Evolutionary conservation across 768 basidiomycete genomes (phyloP), one percentile per base, ranked within the genome.

Genomic region (Tulasnella sp.): DNA sequence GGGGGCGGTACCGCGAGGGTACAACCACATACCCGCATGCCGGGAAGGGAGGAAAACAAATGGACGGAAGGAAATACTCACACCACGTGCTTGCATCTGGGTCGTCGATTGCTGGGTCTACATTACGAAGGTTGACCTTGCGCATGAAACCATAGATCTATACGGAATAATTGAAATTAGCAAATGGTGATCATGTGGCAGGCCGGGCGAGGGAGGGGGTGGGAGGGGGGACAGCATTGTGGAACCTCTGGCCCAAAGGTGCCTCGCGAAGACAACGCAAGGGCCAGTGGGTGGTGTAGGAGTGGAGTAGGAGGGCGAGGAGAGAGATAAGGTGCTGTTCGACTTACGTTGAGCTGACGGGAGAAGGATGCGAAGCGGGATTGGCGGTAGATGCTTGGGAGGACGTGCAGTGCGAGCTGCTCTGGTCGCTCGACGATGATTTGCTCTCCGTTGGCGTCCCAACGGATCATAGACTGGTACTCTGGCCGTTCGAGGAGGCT

Each of bases 91-190:
- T 96, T 19, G 95, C 96, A 87, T 98, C 96, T 81, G 95, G 95
- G 87, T 97, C 96, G 86, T 94, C 93, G 82, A 96, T 96, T 81
- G 94, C 94, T 81, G 94, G 94, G 88, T 97, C 95, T 85, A 96
- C 93, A 87, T 97, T 96, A 85, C 94, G 93, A 83, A 97, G 89
- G 88, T 96, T 97, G 85, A 97, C 94, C 86, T 97, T 97, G 86
- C 96, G 95, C 94, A 97, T 97, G 88, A 96, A 98, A 82, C 96
- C 96, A 88, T 98, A 98, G 86, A 98, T 98, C 96, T 97, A 83
- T 79, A 58, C 10, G 58, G n/a, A 72, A 79, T 68, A 48, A 62
- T 78, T 39, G 79, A 6, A 27, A 68, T 68, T 68, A 68, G 24
- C 62, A 68, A 68, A 68, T 68, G 62, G 62, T 14, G 81, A 75